These are phyloP conservation scores for Phytophthora aleatoria DNA, from an alignment of 352 stramenopile species.

Conservation along the genomic window DNA sequence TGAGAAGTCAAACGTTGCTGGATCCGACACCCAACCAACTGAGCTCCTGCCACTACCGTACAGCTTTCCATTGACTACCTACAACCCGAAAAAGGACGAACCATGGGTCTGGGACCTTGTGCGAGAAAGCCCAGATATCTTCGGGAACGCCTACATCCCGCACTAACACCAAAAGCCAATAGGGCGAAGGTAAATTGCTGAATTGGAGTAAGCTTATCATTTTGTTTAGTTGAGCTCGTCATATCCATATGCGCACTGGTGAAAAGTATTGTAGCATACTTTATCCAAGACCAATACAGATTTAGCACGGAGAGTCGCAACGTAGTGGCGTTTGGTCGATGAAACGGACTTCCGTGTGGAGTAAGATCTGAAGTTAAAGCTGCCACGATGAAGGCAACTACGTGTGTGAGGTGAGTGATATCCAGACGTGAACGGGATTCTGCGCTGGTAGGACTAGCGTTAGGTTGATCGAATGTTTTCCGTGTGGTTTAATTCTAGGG, in stretches of 20 bases:
- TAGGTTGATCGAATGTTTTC: neutral
- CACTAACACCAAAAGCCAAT: constrained; percentile 18
- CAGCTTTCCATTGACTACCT: constrained; percentile 67
- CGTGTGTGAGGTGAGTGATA: constrained; percentile 29
- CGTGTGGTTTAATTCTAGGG: constrained; percentile 20
- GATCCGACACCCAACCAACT: constrained; percentile 4
- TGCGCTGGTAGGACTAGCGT: neutral
- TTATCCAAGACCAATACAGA: neutral
- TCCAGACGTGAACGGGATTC: neutral
- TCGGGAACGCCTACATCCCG: constrained; percentile 74
- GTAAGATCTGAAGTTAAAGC: constrained; percentile 18
- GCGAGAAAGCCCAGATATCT: constrained; percentile 69
- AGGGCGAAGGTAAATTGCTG: neutral
- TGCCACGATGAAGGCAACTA: constrained; percentile 34
- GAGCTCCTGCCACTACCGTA: constrained; percentile 68
- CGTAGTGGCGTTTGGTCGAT: constrained; percentile 16
- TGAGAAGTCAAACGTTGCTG: constrained; percentile 11
- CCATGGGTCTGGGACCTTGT: constrained; percentile 84
- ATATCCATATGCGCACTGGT: too few species aligned
- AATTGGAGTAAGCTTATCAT: neutral
- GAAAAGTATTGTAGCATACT: too few species aligned
- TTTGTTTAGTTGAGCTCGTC: constrained; percentile 7
- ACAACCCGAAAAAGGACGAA: constrained; percentile 71
- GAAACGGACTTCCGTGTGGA: constrained; percentile 19
- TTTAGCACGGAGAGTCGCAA: neutral